Evolutionary conservation across 495 filamentous ascomycete genomes (phyloP), one percentile per base, ranked within the genome.

Genomic region (Penicillium longicatenatum): DNA sequence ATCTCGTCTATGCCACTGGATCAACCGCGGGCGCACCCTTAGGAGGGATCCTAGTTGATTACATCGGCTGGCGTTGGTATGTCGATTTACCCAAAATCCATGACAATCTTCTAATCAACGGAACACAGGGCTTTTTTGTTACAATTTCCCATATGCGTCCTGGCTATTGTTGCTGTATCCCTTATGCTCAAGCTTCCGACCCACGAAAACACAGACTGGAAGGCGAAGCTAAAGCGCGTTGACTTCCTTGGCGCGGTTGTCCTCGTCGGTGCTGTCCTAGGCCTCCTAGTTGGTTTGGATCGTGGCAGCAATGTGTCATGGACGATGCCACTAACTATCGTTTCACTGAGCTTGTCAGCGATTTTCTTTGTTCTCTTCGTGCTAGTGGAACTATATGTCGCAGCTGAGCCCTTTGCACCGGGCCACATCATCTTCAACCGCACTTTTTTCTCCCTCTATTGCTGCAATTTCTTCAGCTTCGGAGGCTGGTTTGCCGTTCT

Each of bases 21-120:
- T 79, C 87, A 16, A 85, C 84, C 14, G 76, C 76, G 42, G 92
- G 92, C 14, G 91, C 85, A 20, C 90, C 91, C 0, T 62, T 96
- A 9, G 81, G 82, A 39, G 92, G 91, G 21, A 64, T 92, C 1
- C 63, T 96, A 14, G 82, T 89, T 1, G 91, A 95, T 65, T 83
- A 76, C 24, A 78, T 94, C 26, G 89, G 90, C 53, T 96, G 91
- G 91, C 79, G 91, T 58, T 96, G 91, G 89, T 86, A 52, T 24
- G 50, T 5, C 37, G 0, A 39, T 6, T n/a, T 39, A 1, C 6
- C 16, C 0, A n/a, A 39, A 11, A 33, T 52, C 20, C 29, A 46
- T 45, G 20, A 33, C 1, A 4, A 35, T 52, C 1, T 6, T 41
- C 42, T 24, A 44, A 41, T 42, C 61, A 72, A 10, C 67, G 42